phyloP scores from a whole-genome alignment of 768 basidiomycete species.

The Calocybe indica region DNA sequence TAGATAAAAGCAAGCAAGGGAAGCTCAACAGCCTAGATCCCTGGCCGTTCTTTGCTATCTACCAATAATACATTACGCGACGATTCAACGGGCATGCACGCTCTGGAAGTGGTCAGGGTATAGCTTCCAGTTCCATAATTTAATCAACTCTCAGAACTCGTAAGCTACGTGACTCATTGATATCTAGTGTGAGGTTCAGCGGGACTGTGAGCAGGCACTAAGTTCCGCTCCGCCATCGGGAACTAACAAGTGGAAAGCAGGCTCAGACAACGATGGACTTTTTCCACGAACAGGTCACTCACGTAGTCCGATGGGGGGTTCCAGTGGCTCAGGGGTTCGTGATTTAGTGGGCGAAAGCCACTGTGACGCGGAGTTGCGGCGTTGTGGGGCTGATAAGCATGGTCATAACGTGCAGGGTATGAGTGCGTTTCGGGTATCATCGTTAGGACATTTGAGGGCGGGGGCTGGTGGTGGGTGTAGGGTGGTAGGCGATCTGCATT shows the following conservation, averaged over 20 bases:
- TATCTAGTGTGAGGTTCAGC: constrained; percentile 39
- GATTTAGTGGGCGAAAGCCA: constrained; percentile 46
- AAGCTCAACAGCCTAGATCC: no score
- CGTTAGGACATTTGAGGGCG: constrained; percentile 36
- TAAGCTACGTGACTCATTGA: constrained; percentile 19
- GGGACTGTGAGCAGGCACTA: constrained; percentile 29
- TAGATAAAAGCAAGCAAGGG: no score
- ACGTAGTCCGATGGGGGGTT: constrained; percentile 60
- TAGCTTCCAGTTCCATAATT: no score
- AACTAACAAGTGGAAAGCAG: no score
- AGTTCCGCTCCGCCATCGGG: background rate
- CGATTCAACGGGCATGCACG: no score
- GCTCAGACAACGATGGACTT: no score
- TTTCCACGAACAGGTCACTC: constrained; percentile 16
- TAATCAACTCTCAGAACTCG: no score
- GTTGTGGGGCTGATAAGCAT: constrained; percentile 32
- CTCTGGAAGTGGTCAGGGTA: no score
- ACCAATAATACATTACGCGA: no score
- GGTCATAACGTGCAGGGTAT: constrained; percentile 53
- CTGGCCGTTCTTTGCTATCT: no score
- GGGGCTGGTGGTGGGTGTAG: constrained; percentile 41
- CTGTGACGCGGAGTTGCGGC: constrained; percentile 34
- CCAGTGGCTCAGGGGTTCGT: constrained; percentile 51
- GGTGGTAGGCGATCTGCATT: constrained; percentile 27
- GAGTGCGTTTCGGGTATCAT: constrained; percentile 55